Evolutionary conservation across 768 basidiomycete genomes (phyloP).

Genomic region (Pholiota microspora): DNA sequence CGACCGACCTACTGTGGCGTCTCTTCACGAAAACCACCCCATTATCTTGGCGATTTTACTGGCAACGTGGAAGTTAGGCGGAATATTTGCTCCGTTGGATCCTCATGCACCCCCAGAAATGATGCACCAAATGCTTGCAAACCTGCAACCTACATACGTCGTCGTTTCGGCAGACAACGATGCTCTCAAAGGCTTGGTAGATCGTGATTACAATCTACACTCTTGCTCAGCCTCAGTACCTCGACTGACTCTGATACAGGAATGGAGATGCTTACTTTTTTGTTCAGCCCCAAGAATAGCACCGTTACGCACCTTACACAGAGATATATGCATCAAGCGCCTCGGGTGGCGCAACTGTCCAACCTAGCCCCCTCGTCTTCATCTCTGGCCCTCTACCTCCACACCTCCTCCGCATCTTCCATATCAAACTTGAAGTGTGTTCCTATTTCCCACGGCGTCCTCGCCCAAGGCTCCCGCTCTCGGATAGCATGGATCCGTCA

Average conservation of each 20-base stretch:
- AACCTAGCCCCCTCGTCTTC: constrained; percentile 8
- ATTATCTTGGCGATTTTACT: constrained; percentile 23
- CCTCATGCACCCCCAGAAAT: constrained; percentile 23
- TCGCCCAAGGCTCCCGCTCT: constrained; percentile 12
- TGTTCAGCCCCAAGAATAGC: constrained; percentile 6
- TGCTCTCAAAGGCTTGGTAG: constrained; percentile 8
- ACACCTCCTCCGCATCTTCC: constrained; percentile 30
- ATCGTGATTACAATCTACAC: constrained; percentile 12
- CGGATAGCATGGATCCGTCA: constrained; percentile 12
- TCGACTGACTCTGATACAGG: background rate
- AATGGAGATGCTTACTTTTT: background rate
- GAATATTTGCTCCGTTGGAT: constrained; percentile 28
- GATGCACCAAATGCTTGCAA: constrained; percentile 22
- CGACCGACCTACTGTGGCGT: constrained; percentile 19
- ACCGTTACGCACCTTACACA: constrained; percentile 21
- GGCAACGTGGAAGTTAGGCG: constrained; percentile 29
- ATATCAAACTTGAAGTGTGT: constrained; percentile 28
- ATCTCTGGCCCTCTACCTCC: constrained; percentile 22
- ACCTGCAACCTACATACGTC: constrained; percentile 20
- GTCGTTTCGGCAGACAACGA: constrained; percentile 17
- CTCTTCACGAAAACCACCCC: constrained; percentile 28
- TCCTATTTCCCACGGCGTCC: constrained; percentile 20
- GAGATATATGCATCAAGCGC: constrained; percentile 16
- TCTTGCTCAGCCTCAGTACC: background rate
- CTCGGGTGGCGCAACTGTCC: constrained; percentile 7